phyloP scores from a whole-genome alignment of 1,139 yeast genomes.

The Scheffersomyces illinoinensis region DNA sequence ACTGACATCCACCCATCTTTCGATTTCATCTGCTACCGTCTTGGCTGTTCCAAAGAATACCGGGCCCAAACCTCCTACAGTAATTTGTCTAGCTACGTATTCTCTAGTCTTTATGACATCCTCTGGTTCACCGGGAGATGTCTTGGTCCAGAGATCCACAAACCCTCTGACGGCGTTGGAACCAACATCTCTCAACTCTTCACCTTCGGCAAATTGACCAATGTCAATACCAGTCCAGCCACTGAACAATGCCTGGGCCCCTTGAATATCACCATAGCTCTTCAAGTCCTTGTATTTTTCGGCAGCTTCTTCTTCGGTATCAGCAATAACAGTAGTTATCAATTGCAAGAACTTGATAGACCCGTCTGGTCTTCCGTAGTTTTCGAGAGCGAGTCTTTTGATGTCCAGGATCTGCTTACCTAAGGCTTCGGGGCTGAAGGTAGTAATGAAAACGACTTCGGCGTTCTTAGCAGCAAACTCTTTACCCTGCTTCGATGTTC shows the following conservation, averaged over 20 bases:
- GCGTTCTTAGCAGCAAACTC: slow-evolving; percentile 47
- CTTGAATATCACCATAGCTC: slow-evolving; percentile 23
- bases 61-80: slow-evolving; percentile 30
- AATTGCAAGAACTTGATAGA: slow-evolving; percentile 25
- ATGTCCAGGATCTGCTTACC: slow-evolving; percentile 15
- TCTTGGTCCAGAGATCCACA: slow-evolving; percentile 16
- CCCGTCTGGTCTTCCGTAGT: slow-evolving; percentile 22
- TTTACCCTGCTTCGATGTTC: slow-evolving; percentile 44
- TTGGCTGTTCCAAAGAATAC: slow-evolving; percentile 27
- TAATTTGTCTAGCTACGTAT: slow-evolving; percentile 23
- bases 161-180: slow-evolving; percentile 25
- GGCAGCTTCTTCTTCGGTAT: slow-evolving; percentile 31
- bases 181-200: slow-evolving; percentile 23
- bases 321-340: slow-evolving; percentile 23
- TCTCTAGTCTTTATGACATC: slow-evolving; percentile 23
- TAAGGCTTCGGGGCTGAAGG: slow-evolving; percentile 18
- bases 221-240: slow-evolving; percentile 35
- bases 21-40: slow-evolving; percentile 29
- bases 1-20: slow-evolving; percentile 30
- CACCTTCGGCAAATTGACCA: slow-evolving; percentile 24
- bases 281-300: slow-evolving; percentile 18
- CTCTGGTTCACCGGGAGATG: slow-evolving; percentile 14
- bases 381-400: slow-evolving; percentile 17
- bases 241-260: slow-evolving; percentile 27
- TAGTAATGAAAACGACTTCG: slow-evolving; percentile 40